Conservation (phyloP, 257 asterid species). For the Coffea canephora region DNA sequence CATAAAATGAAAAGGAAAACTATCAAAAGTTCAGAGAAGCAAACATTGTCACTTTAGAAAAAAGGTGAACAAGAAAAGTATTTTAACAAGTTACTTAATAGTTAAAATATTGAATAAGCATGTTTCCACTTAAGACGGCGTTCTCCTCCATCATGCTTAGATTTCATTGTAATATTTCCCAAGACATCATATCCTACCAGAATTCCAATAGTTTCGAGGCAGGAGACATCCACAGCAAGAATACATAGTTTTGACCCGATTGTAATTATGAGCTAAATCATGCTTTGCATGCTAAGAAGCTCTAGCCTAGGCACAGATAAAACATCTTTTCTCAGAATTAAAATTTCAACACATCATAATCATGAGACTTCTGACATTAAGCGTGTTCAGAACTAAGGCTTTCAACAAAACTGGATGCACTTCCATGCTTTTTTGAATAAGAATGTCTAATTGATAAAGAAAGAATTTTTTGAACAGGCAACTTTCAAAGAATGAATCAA, state of each 20-base stretch:
- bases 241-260: not conserved
- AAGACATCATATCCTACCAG: not conserved
- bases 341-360: not conserved
- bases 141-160: not conserved
- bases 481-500: too few species aligned
- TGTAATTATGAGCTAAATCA: not conserved
- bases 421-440: not conserved
- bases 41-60: not conserved
- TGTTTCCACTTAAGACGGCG: not conserved
- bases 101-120: not conserved
- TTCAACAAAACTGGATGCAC: not conserved
- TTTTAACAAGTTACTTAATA: not conserved
- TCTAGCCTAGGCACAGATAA: not conserved
- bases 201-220: not conserved
- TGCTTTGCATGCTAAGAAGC: not conserved
- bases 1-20: not conserved
- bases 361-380: not conserved
- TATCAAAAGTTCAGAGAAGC: not conserved
- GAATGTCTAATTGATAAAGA: not conserved
- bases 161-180: not conserved
- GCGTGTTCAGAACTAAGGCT: not conserved
- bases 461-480: too few species aligned
- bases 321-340: not conserved
- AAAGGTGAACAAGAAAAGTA: not conserved
- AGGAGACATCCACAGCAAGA: not conserved